Base-by-base conservation (phyloP, 352 stramenopile species). In the Pythium sukuiense region DNA sequence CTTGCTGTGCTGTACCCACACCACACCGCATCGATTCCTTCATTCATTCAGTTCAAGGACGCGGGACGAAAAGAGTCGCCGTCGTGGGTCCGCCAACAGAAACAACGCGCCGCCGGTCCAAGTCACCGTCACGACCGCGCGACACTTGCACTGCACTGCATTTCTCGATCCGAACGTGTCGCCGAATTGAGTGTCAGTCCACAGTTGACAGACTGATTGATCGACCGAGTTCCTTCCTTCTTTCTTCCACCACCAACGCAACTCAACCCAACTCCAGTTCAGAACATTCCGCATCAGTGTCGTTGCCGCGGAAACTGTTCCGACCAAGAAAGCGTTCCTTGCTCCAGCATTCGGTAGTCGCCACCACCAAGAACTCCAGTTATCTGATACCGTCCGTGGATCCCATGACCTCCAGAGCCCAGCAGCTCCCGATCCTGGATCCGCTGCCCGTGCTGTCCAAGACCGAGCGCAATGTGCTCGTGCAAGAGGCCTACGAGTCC, bases 401-500 rank as follows among this genome's bases (percentile, higher is more conserved):
- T 52, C 26, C 8, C 14, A 37, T 55, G 24, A 69, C 63, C 55
- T 27, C 55, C 6, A 45, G 62, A 14, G 55, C 33, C 37, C 50
- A 57, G 27, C 20, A 56, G 52, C 39, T 45, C 12, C 67, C 67
- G 29, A 62, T 69, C 20, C 2, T 45, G 30, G 56, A 62, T 27
- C 56, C 41, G 20, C 55, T 60, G 67, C 67, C 67, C 20, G 18
- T 45, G 55, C 61, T 73, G 20, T 53, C 41, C 61, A 37, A 52
- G 8, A 30, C 37, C 50, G 56, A 68, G 67, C 29, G 32, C 3
- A 33, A 63, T n/a, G 49, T 39, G 35, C 46, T 73, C 14, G 9
- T 73, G 39, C 20, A 68, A 14, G 67, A 73, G 24, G 67, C 60
- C 6, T 58, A 73, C 67, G 58, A 64, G 2, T 26, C 53, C 32